A percentile compares a stretch with the other conserved stretches of the same genome.
These are phyloP conservation scores for Cylindrodendrum hubeiense DNA, from an alignment of 2,329 filamentous ascomycete species.

Conservation along the genomic window DNA sequence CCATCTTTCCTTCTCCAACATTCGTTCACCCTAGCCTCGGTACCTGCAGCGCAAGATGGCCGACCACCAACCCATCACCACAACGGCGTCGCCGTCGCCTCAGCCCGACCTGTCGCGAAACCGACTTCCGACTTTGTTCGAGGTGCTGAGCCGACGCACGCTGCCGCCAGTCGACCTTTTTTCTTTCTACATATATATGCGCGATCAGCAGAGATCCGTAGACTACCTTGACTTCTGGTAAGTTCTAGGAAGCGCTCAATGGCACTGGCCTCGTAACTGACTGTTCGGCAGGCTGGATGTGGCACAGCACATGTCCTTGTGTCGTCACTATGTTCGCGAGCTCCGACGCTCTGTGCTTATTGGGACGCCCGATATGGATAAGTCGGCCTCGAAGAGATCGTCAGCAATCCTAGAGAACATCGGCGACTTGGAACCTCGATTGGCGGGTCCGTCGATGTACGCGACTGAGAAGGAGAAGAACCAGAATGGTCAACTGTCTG, in stretches of 20 bases:
- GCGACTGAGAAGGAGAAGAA: slow-evolving; percentile 79
- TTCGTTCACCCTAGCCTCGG: slow-evolving; percentile 21
- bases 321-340: slow-evolving; percentile 96
- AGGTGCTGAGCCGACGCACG: slow-evolving; percentile 94
- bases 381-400: slow-evolving; percentile 83
- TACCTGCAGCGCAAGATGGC: slow-evolving; percentile 39
- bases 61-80: slow-evolving; percentile 44
- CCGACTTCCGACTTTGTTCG: slow-evolving; percentile 92
- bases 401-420: slow-evolving; percentile 82
- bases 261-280: slow-evolving; percentile 23
- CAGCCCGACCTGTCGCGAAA: slow-evolving; percentile 77
- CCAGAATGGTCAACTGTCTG: slow-evolving; percentile 90
- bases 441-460: slow-evolving; percentile 72
- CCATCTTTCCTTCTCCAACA: slow-evolving; percentile 32
- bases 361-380: slow-evolving; percentile 91
- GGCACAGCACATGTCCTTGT: slow-evolving; percentile 98
- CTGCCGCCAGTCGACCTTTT: slow-evolving; percentile 95
- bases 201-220: slow-evolving; percentile 96
- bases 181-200: slow-evolving; percentile 99
- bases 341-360: slow-evolving; percentile 92
- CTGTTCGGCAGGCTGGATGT: slow-evolving; percentile 86
- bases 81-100: slow-evolving; percentile 61
- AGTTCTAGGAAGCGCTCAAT: slow-evolving; percentile 42
- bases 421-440: slow-evolving; percentile 73
- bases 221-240: slow-evolving; percentile 99